Conservation (phyloP, 176 grass and related monocot genomes). For the Aegilops speltoides region DNA sequence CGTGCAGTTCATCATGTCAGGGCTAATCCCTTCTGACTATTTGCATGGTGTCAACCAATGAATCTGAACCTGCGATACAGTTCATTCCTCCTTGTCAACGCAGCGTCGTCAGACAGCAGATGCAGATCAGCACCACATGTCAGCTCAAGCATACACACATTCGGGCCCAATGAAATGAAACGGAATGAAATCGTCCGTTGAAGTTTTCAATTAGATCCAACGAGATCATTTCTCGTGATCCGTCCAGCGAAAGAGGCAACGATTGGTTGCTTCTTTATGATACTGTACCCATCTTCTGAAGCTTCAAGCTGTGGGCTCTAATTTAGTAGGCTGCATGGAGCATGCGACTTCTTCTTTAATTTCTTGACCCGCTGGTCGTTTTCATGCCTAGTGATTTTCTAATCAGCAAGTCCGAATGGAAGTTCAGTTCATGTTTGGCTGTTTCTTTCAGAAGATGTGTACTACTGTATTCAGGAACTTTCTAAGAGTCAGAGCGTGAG, state of each 20-base stretch:
- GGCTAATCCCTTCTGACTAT: conserved; percentile 20
- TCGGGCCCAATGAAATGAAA: not conserved
- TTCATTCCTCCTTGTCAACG: conserved; percentile 31
- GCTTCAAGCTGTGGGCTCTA: not conserved
- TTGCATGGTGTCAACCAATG: conserved; percentile 26
- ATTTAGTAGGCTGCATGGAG: conserved; percentile 1
- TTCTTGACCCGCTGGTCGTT: conserved; percentile 3
- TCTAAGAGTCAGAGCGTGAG: conserved; percentile 12
- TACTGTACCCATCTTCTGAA: conserved; percentile 21
- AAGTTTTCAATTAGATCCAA: conserved; percentile 40
- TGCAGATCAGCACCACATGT: conserved; percentile 9
- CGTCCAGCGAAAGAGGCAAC: conserved; percentile 39
- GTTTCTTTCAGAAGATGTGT: conserved; percentile 19
- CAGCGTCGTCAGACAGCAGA: conserved; percentile 7
- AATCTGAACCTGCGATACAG: conserved; percentile 7
- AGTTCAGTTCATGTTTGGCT: conserved; percentile 17
- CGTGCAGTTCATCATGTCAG: not conserved
- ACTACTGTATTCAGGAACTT: conserved; percentile 16
- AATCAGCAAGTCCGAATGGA: conserved; percentile 19
- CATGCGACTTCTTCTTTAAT: conserved; percentile 35
- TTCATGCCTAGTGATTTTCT: conserved; percentile 25
- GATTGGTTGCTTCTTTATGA: conserved; percentile 9
- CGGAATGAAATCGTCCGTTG: not conserved
- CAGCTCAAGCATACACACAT: not conserved
- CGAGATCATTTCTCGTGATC: not conserved